Conservation (phyloP, 345 rosid genomes). For the Sisymbrium altissimum region DNA sequence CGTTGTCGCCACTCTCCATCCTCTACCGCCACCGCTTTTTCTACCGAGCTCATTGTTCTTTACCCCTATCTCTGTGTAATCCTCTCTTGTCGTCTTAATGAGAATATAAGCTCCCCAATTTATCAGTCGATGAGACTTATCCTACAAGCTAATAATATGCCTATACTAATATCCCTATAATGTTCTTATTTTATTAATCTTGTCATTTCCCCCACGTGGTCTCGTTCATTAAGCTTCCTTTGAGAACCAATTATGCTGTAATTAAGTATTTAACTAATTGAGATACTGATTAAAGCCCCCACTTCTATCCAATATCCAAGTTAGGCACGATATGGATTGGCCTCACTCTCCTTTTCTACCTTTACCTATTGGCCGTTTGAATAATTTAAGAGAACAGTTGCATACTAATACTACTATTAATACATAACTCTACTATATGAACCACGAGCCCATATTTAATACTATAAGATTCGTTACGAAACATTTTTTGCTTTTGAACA, state of each 20-base stretch:
- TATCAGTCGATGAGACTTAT: neutral
- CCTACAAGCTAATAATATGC: neutral
- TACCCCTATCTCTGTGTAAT: neutral
- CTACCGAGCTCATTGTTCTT: slow-evolving; percentile 1
- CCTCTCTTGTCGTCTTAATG: neutral
- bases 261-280: neutral
- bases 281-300: slow-evolving; percentile 20
- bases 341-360: neutral
- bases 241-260: slow-evolving; percentile 1
- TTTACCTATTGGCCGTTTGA: slow-evolving; percentile 10
- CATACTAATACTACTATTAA: neutral
- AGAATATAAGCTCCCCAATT: neutral
- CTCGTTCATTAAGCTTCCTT: neutral
- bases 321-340: neutral
- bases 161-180: neutral
- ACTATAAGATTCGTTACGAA: neutral
- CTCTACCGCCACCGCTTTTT: slow-evolving; percentile 1
- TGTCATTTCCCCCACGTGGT: slow-evolving; percentile 3
- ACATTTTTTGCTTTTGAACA: neutral
- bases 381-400: neutral
- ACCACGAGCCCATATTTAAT: neutral
- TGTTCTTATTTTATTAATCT: neutral
- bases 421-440: neutral
- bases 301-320: neutral
- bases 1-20: slow-evolving; percentile 10